Evolutionary conservation across 768 basidiomycete genomes (phyloP).

Genomic region (Rossbeevera mucosa): DNA sequence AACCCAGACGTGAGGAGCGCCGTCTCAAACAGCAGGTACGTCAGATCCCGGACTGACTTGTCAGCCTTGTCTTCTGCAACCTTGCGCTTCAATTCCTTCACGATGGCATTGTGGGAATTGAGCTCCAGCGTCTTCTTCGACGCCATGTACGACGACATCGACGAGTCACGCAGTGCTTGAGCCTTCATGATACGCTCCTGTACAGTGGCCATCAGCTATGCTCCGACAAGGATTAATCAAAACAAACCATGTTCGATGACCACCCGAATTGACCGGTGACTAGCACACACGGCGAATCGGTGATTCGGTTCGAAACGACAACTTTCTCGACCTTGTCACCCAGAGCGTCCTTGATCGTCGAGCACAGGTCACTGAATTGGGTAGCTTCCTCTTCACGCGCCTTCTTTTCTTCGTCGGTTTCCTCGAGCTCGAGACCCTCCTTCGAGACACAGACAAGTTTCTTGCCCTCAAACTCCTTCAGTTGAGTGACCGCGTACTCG

Average conservation of each 20-base stretch:
- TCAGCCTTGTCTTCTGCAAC: constrained; percentile 96
- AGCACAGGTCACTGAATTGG: constrained; percentile 84
- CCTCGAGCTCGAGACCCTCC: constrained; percentile 98
- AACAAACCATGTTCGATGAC: constrained; percentile 94
- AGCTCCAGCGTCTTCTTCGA: constrained; percentile 98
- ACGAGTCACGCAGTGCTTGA: constrained; percentile 92
- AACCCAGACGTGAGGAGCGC: constrained; percentile 94
- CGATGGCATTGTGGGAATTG: constrained; percentile 86
- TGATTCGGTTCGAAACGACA: constrained; percentile 94
- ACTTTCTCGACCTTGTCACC: constrained; percentile 99
- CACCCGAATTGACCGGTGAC: constrained; percentile 99
- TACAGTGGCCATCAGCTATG: constrained; percentile 4
- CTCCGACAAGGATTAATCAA: not conserved
- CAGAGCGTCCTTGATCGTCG: constrained; percentile 95
- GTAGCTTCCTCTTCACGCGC: constrained; percentile 79
- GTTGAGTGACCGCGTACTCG: constrained; percentile 96
- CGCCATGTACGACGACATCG: constrained; percentile 99
- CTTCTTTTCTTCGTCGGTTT: constrained; percentile 97
- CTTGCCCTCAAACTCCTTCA: constrained; percentile 99
- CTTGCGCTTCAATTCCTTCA: constrained; percentile 95
- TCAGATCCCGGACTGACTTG: constrained; percentile 97
- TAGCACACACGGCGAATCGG: constrained; percentile 93
- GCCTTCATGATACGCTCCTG: constrained; percentile 99
- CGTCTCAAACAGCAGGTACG: constrained; percentile 94
- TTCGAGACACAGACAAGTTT: constrained; percentile 98